Percentiles rank a stretch among this genome's conserved stretches.
phyloP scores from a whole-genome alignment of 2,329 filamentous ascomycete genomes.

The Cadophora sp. region DNA sequence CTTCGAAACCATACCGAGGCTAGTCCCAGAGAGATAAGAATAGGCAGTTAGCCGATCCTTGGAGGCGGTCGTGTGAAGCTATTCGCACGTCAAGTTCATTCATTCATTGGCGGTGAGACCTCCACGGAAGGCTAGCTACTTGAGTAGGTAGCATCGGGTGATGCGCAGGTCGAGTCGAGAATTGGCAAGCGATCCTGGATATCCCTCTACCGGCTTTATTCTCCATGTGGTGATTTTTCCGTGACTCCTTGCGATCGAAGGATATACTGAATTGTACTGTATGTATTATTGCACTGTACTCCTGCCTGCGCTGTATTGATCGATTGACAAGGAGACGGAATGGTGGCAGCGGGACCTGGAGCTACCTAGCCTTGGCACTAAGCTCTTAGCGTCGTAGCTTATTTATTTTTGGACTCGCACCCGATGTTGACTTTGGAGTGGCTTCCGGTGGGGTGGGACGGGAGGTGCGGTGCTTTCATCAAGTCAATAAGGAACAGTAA shows the following conservation, averaged over 20 bases:
- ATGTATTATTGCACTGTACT: too few relatives aligned
- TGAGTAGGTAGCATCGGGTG: not conserved
- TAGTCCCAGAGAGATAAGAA: not conserved
- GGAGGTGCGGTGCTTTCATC: too few relatives aligned
- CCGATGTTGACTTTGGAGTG: not conserved
- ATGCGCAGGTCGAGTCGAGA: not conserved
- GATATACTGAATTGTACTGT: too few relatives aligned
- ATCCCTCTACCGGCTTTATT: too few relatives aligned
- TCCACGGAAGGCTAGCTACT: not conserved
- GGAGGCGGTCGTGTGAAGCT: constrained; percentile 1
- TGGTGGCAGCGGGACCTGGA: not conserved
- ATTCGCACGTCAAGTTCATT: not conserved
- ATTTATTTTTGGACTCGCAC: constrained; percentile 9
- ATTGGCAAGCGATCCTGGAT: not conserved
- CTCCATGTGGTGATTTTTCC: not conserved
- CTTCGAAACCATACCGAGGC: not conserved
- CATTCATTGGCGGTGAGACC: not conserved
- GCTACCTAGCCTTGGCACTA: not conserved
- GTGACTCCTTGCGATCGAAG: not conserved
- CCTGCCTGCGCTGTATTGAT: too few relatives aligned
- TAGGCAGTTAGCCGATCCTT: not conserved
- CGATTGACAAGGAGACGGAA: too few relatives aligned
- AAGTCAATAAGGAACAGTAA: too few relatives aligned
- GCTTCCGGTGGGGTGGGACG: too few relatives aligned
- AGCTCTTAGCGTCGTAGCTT: constrained; percentile 8